Percentiles rank a stretch among this genome's conserved stretches.
Evolutionary conservation across 2,329 filamentous ascomycete genomes (phyloP).

Genomic region (Cercospora sp.): DNA sequence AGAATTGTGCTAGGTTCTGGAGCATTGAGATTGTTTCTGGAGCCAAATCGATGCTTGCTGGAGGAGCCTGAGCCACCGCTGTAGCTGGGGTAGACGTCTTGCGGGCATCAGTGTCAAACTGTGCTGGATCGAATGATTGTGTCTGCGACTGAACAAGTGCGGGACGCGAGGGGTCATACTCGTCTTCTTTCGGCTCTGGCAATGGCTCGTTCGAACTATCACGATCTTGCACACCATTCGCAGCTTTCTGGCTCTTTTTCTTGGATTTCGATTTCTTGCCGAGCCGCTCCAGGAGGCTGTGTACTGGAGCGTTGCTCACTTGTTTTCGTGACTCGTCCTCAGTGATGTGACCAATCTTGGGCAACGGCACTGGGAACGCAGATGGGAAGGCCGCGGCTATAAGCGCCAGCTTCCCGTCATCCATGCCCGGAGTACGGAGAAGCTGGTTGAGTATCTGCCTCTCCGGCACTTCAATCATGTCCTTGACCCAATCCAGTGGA

Average conservation of each 20-base stretch:
- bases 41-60: conserved; percentile 18
- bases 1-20: conserved; percentile 19
- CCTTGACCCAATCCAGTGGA: conserved; percentile 56
- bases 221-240: conserved; percentile 24
- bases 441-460: conserved; percentile 51
- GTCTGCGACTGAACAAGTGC: conserved; percentile 21
- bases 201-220: conserved; percentile 34
- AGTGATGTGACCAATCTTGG: conserved; percentile 44
- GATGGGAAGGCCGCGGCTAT: conserved; percentile 38
- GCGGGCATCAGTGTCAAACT: conserved; percentile 36
- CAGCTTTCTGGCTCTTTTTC: conserved; percentile 37
- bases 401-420: conserved; percentile 51
- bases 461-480: conserved; percentile 63
- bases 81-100: conserved; percentile 16
- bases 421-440: conserved; percentile 56
- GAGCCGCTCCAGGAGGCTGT: conserved; percentile 29
- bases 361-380: conserved; percentile 46
- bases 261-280: conserved; percentile 35
- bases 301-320: conserved; percentile 23
- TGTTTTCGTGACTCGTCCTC: conserved; percentile 21
- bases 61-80: neutral
- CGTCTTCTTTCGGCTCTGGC: conserved; percentile 46
- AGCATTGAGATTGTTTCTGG: conserved; percentile 33
- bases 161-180: conserved; percentile 51
- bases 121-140: conserved; percentile 30